phyloP scores from a whole-genome alignment of 805 yeast genomes.

The Torulaspora microellipsoides region DNA sequence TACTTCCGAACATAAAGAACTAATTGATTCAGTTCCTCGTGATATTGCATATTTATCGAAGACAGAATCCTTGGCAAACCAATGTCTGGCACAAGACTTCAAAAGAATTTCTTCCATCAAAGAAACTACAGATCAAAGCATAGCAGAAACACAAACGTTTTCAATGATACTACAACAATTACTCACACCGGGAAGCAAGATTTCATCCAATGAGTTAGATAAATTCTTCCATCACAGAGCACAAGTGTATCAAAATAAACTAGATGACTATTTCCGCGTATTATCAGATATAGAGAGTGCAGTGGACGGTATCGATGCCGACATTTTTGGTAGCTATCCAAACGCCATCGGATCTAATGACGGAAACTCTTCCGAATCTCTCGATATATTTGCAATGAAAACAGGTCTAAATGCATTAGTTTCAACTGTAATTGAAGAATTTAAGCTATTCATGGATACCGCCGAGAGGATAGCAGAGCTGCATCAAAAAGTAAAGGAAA shows the following conservation, averaged over 20 bases:
- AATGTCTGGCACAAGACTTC: slow-evolving; percentile 50
- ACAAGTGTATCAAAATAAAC: slow-evolving; percentile 37
- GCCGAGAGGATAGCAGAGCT: slow-evolving; percentile 70
- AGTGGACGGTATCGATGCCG: slow-evolving; percentile 55
- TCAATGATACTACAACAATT: slow-evolving; percentile 50
- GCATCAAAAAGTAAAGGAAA: slow-evolving; percentile 48
- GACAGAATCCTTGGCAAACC: slow-evolving; percentile 58
- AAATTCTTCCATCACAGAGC: slow-evolving; percentile 48
- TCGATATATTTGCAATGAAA: slow-evolving; percentile 24
- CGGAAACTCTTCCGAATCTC: slow-evolving; percentile 13
- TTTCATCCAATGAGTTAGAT: slow-evolving; percentile 53
- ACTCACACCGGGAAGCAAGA: slow-evolving; percentile 49
- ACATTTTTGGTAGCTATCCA: slow-evolving; percentile 31
- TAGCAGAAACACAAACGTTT: slow-evolving; percentile 47
- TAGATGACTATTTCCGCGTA: slow-evolving; percentile 47
- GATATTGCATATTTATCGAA: slow-evolving; percentile 62
- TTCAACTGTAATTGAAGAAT: slow-evolving; percentile 62
- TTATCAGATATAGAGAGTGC: slow-evolving; percentile 54
- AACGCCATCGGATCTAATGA: slow-evolving; percentile 8
- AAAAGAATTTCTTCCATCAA: slow-evolving; percentile 45
- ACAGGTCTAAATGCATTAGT: slow-evolving; percentile 47
- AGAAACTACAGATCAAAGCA: slow-evolving; percentile 38
- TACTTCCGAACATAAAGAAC: slow-evolving; percentile 54
- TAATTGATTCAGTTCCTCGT: slow-evolving; percentile 67
- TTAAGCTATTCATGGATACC: slow-evolving; percentile 64